Conservation (phyloP, 78 protist species). For the Dictyostelium brefeldianum region DNA sequence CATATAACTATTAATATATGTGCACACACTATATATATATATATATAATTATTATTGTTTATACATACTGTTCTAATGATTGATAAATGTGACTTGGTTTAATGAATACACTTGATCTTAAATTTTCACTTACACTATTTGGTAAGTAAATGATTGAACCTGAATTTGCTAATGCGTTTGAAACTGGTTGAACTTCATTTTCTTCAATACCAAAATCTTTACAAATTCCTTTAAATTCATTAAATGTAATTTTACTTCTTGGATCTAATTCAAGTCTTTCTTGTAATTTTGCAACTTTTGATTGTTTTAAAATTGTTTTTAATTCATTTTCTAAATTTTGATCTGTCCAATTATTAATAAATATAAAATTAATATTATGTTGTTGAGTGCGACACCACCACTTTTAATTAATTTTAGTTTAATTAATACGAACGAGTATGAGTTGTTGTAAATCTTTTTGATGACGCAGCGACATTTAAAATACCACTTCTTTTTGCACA, state of each 20-base stretch:
- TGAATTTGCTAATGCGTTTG: conserved; percentile 40
- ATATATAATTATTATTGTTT: background rate
- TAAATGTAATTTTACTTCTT: conserved; percentile 62
- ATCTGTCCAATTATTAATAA: background rate
- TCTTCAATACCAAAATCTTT: conserved; percentile 39
- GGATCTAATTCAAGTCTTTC: conserved; percentile 60
- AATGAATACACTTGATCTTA: conserved; percentile 28
- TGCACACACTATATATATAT: background rate
- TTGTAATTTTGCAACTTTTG: conserved; percentile 46
- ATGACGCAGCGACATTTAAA: too few relatives aligned
- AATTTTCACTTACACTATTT: background rate
- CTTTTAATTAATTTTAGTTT: background rate
- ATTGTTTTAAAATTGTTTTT: conserved; percentile 17
- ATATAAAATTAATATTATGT: too few relatives aligned
- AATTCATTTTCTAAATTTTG: conserved; percentile 18
- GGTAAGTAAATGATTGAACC: conserved; percentile 60
- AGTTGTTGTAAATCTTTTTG: too few relatives aligned
- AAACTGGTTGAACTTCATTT: conserved; percentile 12
- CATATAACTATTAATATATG: background rate
- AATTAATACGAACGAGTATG: too few relatives aligned
- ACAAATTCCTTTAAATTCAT: conserved; percentile 38
- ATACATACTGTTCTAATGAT: conserved; percentile 77
- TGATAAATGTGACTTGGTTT: conserved; percentile 61
- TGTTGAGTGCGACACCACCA: too few relatives aligned
- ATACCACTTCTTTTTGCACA: too few relatives aligned